phyloP scores from a whole-genome alignment of 2,329 filamentous ascomycete genomes.

The Sarocladiaceae sp. region DNA sequence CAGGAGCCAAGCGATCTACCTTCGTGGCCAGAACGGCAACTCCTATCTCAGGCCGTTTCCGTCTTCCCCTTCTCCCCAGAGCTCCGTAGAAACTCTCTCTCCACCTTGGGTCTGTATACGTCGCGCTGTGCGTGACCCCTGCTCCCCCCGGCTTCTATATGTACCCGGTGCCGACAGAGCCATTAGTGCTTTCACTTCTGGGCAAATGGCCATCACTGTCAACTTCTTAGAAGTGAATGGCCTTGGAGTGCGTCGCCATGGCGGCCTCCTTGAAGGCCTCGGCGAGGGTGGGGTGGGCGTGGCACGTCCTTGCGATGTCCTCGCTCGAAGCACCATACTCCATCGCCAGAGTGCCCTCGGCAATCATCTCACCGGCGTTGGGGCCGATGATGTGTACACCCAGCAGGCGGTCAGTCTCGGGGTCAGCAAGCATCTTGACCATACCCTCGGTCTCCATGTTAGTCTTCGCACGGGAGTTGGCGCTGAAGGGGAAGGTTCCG shows the following conservation, averaged over 20 bases:
- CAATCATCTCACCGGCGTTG: slow-evolving; percentile 98
- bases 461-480: slow-evolving; percentile 98
- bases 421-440: slow-evolving; percentile 95
- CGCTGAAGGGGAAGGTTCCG: slow-evolving; percentile 93
- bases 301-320: slow-evolving; percentile 89
- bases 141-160: slow-evolving; percentile 3
- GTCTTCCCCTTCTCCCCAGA: neutral
- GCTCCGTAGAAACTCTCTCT: neutral
- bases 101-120: neutral
- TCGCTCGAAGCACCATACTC: slow-evolving; percentile 96
- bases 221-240: slow-evolving; percentile 77
- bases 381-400: slow-evolving; percentile 95
- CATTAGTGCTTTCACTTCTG: neutral
- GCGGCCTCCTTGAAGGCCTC: slow-evolving; percentile 99
- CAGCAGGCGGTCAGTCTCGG: slow-evolving; percentile 90
- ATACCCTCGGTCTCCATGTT: slow-evolving; percentile 93
- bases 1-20: slow-evolving; percentile 3
- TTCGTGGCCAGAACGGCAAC: neutral
- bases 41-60: neutral
- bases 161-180: slow-evolving; percentile 3
- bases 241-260: slow-evolving; percentile 93
- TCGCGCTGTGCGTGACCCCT: neutral
- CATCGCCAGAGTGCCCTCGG: slow-evolving; percentile 87
- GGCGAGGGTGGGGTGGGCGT: slow-evolving; percentile 91
- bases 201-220: neutral